Evolutionary conservation across 305 asterid genomes (phyloP).

Genomic region (Salvia sclarea): DNA sequence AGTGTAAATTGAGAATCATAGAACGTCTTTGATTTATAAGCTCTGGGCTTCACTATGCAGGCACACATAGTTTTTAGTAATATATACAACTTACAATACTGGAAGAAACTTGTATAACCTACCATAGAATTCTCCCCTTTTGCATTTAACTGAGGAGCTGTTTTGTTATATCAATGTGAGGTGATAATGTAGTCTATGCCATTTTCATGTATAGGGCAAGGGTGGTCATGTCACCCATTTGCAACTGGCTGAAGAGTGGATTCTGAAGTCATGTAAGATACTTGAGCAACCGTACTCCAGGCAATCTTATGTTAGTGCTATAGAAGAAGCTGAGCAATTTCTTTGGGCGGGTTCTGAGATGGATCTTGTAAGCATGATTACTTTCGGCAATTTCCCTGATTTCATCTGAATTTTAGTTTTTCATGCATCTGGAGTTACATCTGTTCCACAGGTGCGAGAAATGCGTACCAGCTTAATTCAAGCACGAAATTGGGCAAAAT

Average conservation of each 20-base stretch:
- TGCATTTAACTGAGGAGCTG: conserved; percentile 9
- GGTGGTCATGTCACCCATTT: conserved; percentile 57
- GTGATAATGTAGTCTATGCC: conserved; percentile 9
- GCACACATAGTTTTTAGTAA: conserved; percentile 3
- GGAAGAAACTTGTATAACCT: conserved; percentile 23
- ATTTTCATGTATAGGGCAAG: conserved; percentile 58
- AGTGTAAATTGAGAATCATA: neutral
- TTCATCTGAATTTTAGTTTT: conserved; percentile 16
- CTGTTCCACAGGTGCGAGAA: conserved; percentile 63
- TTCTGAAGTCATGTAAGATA: conserved; percentile 56
- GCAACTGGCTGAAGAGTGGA: conserved; percentile 92
- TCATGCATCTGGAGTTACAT: conserved; percentile 27
- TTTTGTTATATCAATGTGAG: conserved; percentile 21
- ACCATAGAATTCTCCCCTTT: conserved; percentile 16
- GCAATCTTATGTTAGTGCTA: conserved; percentile 58
- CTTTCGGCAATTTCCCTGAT: conserved; percentile 19
- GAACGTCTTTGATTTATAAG: conserved; percentile 16
- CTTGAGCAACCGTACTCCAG: conserved; percentile 63
- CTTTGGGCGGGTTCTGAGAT: conserved; percentile 97
- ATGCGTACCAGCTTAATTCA: conserved; percentile 59
- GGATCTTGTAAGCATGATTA: conserved; percentile 65
- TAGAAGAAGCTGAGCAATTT: conserved; percentile 85
- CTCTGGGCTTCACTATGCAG: conserved; percentile 26
- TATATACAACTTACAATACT: conserved; percentile 24
- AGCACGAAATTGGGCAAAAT: conserved; percentile 77